These are phyloP conservation scores for Acrocalymma vagum DNA, from an alignment of 2,329 filamentous ascomycete genomes.

Conservation along the genomic window DNA sequence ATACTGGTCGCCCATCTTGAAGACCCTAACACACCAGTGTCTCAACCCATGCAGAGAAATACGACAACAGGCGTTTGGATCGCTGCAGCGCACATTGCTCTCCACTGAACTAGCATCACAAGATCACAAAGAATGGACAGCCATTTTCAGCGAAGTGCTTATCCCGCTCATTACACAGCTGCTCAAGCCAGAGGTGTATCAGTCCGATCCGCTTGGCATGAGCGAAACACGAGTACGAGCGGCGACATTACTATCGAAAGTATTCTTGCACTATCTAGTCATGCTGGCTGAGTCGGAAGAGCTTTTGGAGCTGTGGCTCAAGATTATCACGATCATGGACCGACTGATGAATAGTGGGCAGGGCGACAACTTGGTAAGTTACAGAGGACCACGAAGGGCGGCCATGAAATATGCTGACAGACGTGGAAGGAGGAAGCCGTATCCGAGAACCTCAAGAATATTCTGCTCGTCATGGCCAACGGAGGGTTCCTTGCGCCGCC, in stretches of 20 bases:
- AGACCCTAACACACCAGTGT: constrained; percentile 87
- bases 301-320: constrained; percentile 90
- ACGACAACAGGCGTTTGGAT: constrained; percentile 85
- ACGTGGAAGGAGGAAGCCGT: constrained; percentile 83
- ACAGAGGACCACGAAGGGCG: too few relatives aligned
- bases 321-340: constrained; percentile 94
- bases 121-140: constrained; percentile 90
- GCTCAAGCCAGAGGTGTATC: constrained; percentile 93
- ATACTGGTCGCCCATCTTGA: constrained; percentile 96
- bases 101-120: constrained; percentile 84
- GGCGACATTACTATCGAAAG: constrained; percentile 90
- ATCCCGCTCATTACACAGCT: constrained; percentile 89
- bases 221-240: constrained; percentile 92
- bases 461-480: constrained; percentile 92
- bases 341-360: constrained; percentile 95
- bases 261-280: constrained; percentile 93
- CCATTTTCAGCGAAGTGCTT: constrained; percentile 91
- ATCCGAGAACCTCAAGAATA: constrained; percentile 94
- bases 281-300: constrained; percentile 85
- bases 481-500: constrained; percentile 84
- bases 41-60: constrained; percentile 95
- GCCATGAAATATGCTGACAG: constrained; percentile 12
- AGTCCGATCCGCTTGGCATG: constrained; percentile 91
- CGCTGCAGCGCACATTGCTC: constrained; percentile 84
- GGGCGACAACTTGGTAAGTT: constrained; percentile 83